phyloP scores from a whole-genome alignment of 2,329 filamentous ascomycete genomes.

The Fusarium tricinctum region DNA sequence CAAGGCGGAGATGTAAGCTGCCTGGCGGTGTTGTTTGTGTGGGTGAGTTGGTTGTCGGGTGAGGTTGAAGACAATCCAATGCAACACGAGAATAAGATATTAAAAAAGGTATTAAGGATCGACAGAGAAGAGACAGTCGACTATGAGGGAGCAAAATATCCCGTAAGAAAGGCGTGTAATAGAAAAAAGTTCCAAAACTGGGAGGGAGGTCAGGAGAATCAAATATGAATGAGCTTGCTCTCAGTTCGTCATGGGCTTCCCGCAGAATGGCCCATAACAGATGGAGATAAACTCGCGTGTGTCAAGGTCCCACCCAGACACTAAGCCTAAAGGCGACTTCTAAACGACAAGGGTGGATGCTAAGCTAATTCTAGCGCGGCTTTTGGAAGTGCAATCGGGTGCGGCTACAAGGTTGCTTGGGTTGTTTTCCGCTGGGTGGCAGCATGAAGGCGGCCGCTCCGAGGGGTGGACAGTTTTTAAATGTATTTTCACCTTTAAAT shows the following conservation, averaged over 20 bases:
- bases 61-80: slow-evolving; percentile 13
- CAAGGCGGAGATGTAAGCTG: slow-evolving; percentile 3
- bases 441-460: slow-evolving; percentile 34
- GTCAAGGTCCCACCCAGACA: slow-evolving; percentile 11
- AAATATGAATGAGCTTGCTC: slow-evolving; percentile 29
- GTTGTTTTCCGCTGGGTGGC: slow-evolving; percentile 14
- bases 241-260: slow-evolving; percentile 26
- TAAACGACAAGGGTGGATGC: slow-evolving; percentile 33
- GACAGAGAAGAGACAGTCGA: slow-evolving; percentile 37
- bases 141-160: slow-evolving; percentile 10
- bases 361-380: slow-evolving; percentile 31
- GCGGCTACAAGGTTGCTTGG: slow-evolving; percentile 31
- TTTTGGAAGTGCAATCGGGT: slow-evolving; percentile 33
- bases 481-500: slow-evolving; percentile 3
- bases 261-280: slow-evolving; percentile 3
- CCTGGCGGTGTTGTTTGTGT: slow-evolving; percentile 3
- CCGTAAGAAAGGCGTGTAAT: slow-evolving; percentile 27
- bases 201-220: slow-evolving; percentile 38
- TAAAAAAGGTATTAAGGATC: slow-evolving; percentile 46
- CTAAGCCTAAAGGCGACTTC: slow-evolving; percentile 38
- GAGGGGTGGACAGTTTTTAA: slow-evolving; percentile 4
- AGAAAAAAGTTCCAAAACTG: slow-evolving; percentile 3
- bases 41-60: slow-evolving; percentile 13
- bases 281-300: slow-evolving; percentile 46
- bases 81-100: slow-evolving; percentile 17